phyloP scores from a whole-genome alignment of 495 filamentous ascomycete species.

The Hypoxylon fragiforme region DNA sequence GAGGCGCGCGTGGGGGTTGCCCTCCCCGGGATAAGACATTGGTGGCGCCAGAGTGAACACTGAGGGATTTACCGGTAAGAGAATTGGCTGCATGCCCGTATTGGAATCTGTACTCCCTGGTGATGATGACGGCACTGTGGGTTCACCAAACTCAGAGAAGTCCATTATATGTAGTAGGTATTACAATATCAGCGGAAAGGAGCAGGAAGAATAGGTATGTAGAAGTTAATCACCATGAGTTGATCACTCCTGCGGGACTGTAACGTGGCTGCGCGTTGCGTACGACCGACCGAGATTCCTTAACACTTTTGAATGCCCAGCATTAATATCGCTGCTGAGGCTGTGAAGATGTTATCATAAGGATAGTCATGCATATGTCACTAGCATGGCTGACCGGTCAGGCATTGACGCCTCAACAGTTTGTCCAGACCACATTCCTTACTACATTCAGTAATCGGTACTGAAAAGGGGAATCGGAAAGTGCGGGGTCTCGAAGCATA shows the following conservation, averaged over 20 bases:
- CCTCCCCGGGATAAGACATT: background rate
- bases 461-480: background rate
- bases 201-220: background rate
- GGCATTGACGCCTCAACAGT: background rate
- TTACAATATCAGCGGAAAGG: background rate
- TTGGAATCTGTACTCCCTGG: background rate
- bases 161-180: too few species aligned
- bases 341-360: too few species aligned
- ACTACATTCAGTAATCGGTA: background rate
- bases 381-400: background rate
- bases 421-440: background rate
- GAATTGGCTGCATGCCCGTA: background rate
- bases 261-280: too few species aligned
- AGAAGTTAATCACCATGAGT: background rate
- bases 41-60: background rate
- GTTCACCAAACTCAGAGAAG: background rate
- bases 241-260: too few species aligned
- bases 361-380: too few species aligned
- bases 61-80: background rate
- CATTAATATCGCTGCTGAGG: background rate
- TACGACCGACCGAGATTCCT: too few species aligned
- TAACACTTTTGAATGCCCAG: conserved; percentile 2
- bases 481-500: background rate
- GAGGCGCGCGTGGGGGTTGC: background rate
- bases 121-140: background rate